Conservation (phyloP, 2,329 filamentous ascomycete genomes). For the Talaromyces sp. region DNA sequence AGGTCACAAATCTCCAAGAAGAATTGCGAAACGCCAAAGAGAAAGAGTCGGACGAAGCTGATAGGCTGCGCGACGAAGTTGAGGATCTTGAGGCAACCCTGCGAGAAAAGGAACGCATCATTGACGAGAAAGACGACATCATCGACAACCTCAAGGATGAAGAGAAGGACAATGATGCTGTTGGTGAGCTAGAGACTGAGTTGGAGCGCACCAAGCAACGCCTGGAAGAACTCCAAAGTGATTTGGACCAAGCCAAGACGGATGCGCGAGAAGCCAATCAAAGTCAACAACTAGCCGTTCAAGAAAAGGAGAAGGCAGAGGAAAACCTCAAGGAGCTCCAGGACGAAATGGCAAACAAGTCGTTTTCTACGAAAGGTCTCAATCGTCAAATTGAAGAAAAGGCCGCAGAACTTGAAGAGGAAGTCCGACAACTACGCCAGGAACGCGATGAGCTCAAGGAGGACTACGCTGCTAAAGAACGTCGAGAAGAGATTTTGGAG, state of each 20-base stretch:
- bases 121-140: conserved; percentile 72
- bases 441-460: conserved; percentile 40
- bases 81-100: conserved; percentile 71
- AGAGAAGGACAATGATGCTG: conserved; percentile 36
- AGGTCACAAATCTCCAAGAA: conserved; percentile 40
- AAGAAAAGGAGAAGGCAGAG: conserved; percentile 47
- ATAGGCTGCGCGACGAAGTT: conserved; percentile 67
- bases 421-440: conserved; percentile 52
- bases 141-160: conserved; percentile 60
- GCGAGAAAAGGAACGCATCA: conserved; percentile 66
- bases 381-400: conserved; percentile 72
- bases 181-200: conserved; percentile 46
- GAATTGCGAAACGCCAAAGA: conserved; percentile 54
- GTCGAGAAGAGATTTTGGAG: conserved; percentile 45
- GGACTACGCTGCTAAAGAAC: conserved; percentile 40
- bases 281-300: conserved; percentile 45
- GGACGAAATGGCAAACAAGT: conserved; percentile 75
- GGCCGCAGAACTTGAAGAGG: conserved; percentile 59
- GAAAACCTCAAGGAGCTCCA: conserved; percentile 59
- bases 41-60: conserved; percentile 53
- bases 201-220: conserved; percentile 41
- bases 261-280: conserved; percentile 40
- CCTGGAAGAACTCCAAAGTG: conserved; percentile 40
- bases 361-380: conserved; percentile 67
- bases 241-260: conserved; percentile 31